Conservation (phyloP, 2,329 filamentous ascomycete species). For the Tolypocladium inflatum region DNA sequence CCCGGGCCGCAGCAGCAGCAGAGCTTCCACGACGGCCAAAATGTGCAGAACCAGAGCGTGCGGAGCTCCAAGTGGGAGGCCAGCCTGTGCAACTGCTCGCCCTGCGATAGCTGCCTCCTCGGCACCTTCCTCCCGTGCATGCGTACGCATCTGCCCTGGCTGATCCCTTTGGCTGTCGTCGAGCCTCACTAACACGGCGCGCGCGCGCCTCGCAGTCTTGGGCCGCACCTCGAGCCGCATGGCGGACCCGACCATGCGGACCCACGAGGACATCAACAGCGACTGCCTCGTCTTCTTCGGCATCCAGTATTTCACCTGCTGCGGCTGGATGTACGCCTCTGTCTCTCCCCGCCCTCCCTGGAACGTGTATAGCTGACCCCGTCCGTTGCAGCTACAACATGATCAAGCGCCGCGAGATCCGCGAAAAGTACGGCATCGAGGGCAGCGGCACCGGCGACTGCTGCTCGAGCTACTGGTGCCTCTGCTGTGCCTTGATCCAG, state of each 20-base stretch:
- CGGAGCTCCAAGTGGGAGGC: constrained; percentile 24
- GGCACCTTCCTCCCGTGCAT: constrained; percentile 32
- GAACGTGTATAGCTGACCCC: not conserved
- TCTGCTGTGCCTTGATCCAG: constrained; percentile 48
- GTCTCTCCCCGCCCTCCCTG: not conserved
- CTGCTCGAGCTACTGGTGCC: constrained; percentile 43
- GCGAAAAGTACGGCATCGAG: constrained; percentile 42
- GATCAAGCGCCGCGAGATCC: constrained; percentile 44
- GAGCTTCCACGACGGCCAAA: constrained; percentile 7
- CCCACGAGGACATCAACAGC: constrained; percentile 27
- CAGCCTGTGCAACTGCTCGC: constrained; percentile 29
- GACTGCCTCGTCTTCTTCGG: constrained; percentile 31
- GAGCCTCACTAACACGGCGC: not conserved
- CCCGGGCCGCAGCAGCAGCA: no score
- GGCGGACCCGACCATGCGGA: constrained; percentile 30
- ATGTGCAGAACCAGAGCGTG: not conserved
- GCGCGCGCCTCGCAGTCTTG: constrained; percentile 21
- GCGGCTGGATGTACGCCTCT: constrained; percentile 30
- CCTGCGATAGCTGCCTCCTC: constrained; percentile 27
- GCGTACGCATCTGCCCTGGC: constrained; percentile 20
- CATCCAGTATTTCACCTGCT: constrained; percentile 28
- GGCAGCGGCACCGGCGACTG: constrained; percentile 40
- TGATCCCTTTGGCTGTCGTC: not conserved
- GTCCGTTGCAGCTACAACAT: constrained; percentile 28
- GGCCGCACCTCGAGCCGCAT: constrained; percentile 35